Evolutionary conservation across 257 asterid species (phyloP), one percentile per base, ranked within the genome.

Genomic region (Cinchona pubescens): DNA sequence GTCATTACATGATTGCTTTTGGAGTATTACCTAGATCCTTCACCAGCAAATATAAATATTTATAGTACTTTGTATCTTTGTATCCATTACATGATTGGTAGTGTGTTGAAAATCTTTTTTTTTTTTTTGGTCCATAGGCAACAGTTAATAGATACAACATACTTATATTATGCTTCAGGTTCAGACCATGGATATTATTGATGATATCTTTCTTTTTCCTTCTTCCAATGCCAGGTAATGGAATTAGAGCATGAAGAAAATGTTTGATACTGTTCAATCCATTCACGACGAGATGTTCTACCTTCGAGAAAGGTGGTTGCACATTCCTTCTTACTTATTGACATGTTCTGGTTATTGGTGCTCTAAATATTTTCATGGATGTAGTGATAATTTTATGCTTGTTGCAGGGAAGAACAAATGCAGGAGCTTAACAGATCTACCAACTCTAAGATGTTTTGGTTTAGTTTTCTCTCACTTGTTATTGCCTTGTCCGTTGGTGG

Each of bases 281-380:
- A 81, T 93, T 81, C 98, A 91, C 32, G 97, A 93, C 3, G 97
- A 91, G 87, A 93, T 93, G 88, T 87, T 81, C 79, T 91, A 85
- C 81, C 96, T 93, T 27, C 95, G 93, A n/a, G 90, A 88, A 77
- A 88, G 96, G 97, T 88, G 38, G 78, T 81, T 74, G 56, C 76
- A 23, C 71, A 18, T 51, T 48, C 21, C 55, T 48, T 46, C 55
- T 14, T 56, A 56, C 5, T 49, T 55, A 55, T 14, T 55, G 61
- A 15, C 5, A 0, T n/a, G 30, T 19, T 69, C 10, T 7, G n/a
- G 7, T 37, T 45, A 51, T 71, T 35, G 35, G 7, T 35, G 75
- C 12, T 69, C 18, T 1, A 34, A 18, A 45, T 37, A 37, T 51
- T 40, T 27, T 48, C 15, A 23, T 19, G 35, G 23, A 63, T 40